These are phyloP conservation scores for Fistulinella prunicolor DNA, from an alignment of 768 basidiomycete species.

Conservation along the genomic window DNA sequence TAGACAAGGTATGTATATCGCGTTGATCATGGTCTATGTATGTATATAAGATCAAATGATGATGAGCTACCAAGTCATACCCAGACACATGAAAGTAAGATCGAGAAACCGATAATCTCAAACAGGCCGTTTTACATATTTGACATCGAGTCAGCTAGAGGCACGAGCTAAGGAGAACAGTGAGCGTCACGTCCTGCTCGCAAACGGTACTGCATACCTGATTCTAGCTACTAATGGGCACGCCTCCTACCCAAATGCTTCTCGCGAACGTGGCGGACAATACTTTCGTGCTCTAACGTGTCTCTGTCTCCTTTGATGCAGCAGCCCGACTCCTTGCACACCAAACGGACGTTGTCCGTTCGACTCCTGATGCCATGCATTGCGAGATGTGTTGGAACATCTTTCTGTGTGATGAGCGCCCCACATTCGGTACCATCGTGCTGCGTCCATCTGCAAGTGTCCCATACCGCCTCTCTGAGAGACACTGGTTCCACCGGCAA, in stretches of 20 bases:
- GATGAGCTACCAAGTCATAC: too few species aligned
- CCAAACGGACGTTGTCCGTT: not conserved
- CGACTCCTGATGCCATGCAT: not conserved
- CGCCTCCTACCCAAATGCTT: not conserved
- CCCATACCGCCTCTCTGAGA: not conserved
- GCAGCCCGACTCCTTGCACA: slow-evolving; percentile 3
- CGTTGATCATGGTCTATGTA: too few species aligned
- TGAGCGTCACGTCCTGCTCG: too few species aligned
- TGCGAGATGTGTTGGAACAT: slow-evolving; percentile 1
- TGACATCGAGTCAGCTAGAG: too few species aligned
- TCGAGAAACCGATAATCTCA: too few species aligned
- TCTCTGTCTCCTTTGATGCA: not conserved
- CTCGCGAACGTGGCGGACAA: slow-evolving; percentile 5
- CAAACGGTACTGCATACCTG: too few species aligned
- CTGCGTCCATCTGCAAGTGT: not conserved
- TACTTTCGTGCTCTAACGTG: not conserved
- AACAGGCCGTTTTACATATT: too few species aligned
- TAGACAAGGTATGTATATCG: too few species aligned
- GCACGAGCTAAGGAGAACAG: too few species aligned
- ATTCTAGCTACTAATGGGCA: too few species aligned
- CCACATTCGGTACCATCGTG: not conserved
- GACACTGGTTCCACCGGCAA: not conserved
- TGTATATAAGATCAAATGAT: too few species aligned
- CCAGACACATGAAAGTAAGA: too few species aligned
- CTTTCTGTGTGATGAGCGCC: not conserved